Conservation (phyloP, 2,329 filamentous ascomycete genomes). For the Aspergillus flavus region DNA sequence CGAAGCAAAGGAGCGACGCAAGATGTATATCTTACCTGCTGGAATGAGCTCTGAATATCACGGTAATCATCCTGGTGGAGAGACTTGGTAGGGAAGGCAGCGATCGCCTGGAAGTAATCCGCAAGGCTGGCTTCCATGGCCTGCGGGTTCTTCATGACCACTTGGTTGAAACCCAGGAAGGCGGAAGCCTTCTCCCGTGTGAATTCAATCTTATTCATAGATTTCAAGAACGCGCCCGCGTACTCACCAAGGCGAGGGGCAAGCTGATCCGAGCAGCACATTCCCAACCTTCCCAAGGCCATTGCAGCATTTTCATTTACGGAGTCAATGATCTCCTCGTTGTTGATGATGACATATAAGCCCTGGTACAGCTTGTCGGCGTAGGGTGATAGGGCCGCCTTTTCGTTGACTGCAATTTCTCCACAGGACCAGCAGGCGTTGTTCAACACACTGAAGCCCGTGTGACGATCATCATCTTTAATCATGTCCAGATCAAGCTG, state of each 20-base stretch:
- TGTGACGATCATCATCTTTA: slow-evolving; percentile 78
- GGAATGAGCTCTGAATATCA: slow-evolving; percentile 72
- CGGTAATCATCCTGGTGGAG: slow-evolving; percentile 61
- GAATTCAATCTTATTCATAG: slow-evolving; percentile 81
- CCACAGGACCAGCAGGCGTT: slow-evolving; percentile 97
- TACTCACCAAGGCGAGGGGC: slow-evolving; percentile 79
- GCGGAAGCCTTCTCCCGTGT: slow-evolving; percentile 95
- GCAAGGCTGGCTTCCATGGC: slow-evolving; percentile 86
- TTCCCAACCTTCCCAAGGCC: slow-evolving; percentile 82
- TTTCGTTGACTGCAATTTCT: slow-evolving; percentile 82
- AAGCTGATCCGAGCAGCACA: slow-evolving; percentile 74
- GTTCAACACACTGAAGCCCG: slow-evolving; percentile 89
- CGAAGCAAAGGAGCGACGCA: background rate
- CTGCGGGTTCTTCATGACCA: slow-evolving; percentile 83
- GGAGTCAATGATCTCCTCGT: slow-evolving; percentile 80
- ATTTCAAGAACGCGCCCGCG: slow-evolving; percentile 76
- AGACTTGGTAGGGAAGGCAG: slow-evolving; percentile 66
- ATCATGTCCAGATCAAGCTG: slow-evolving; percentile 83
- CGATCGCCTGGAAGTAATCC: slow-evolving; percentile 82
- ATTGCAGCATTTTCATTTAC: slow-evolving; percentile 94
- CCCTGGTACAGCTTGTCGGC: slow-evolving; percentile 75
- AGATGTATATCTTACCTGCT: slow-evolving; percentile 62
- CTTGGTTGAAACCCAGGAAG: slow-evolving; percentile 83
- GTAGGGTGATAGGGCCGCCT: slow-evolving; percentile 72
- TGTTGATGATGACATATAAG: slow-evolving; percentile 80